Base-by-base conservation (phyloP, 1,139 yeast genomes). In the Diutina sp. region DNA sequence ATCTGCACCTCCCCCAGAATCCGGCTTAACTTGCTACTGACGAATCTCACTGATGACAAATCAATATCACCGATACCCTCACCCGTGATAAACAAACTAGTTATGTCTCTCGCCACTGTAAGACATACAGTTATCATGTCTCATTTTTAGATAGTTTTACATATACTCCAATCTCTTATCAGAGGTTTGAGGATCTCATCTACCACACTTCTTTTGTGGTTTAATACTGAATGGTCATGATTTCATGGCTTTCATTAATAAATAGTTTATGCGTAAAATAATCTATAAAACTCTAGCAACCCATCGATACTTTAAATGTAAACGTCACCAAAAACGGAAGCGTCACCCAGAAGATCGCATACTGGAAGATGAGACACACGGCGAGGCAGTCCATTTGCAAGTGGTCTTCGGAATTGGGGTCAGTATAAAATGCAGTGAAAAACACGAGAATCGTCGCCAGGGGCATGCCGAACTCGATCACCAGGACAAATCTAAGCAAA, bases 301-400 rank as follows among this genome's bases (percentile, higher is more conserved):
- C 35, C 53, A 50, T 50, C 0, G 78, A 73, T 0, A 75, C 79
- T 61, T 74, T 76, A 52, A 76, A 65, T 2, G 78, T 69, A 59
- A 84, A 86, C 7, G 87, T 79, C 3, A 86, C 85, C 60, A 84
- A 73, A 60, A 85, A 77, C 12, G 95, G 90, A 60, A 88, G 69
- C 8, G 89, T 76, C 28, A 88, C 64, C 56, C 80, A 79, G 59
- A 88, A 70, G 7, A 82, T 62, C 1, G 79, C 67, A 65, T 90
- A 90, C 65, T 89, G 95, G 56, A 78, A 76, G 59, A 90, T 80
- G 60, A 89, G 78, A 51, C 82, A 76, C 14, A 88, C 74, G 0
- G 96, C 95, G 60, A 90, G 73, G 66, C 91, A 85, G 64, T 90
- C 95, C 85, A 90, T 83, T 68, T 89, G 96, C 11, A 83, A 64